Conservation (phyloP, 2,329 filamentous ascomycete genomes). For the Fusarium sp. region DNA sequence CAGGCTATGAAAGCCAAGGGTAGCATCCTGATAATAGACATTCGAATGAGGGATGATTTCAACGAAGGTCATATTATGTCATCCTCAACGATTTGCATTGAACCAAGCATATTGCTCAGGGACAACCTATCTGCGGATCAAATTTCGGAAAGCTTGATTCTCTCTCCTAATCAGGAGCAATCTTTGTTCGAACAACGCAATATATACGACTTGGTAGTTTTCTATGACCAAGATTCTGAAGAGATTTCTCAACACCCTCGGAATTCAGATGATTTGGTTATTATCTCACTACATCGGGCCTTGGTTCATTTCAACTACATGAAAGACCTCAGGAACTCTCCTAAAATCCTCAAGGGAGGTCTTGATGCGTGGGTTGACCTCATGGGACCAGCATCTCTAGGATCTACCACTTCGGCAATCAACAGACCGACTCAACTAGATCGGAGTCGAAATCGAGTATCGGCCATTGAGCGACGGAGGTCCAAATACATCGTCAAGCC, state of each 20-base stretch:
- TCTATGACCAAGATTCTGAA: constrained; percentile 83
- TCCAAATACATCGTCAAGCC: constrained; percentile 71
- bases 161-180: constrained; percentile 83
- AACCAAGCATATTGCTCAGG: constrained; percentile 80
- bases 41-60: constrained; percentile 84
- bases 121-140: constrained; percentile 75
- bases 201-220: constrained; percentile 88
- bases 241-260: constrained; percentile 59
- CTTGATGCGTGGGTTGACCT: constrained; percentile 88
- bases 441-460: constrained; percentile 52
- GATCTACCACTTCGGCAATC: constrained; percentile 58
- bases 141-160: constrained; percentile 76
- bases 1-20: constrained; percentile 73
- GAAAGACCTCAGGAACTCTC: constrained; percentile 79
- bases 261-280: constrained; percentile 63
- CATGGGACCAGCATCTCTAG: constrained; percentile 78
- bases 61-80: constrained; percentile 92
- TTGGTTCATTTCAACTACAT: constrained; percentile 87
- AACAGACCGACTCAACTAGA: constrained; percentile 29
- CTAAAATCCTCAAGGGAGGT: constrained; percentile 85
- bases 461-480: constrained; percentile 54
- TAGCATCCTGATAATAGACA: constrained; percentile 87
- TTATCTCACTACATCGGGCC: constrained; percentile 83
- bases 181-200: constrained; percentile 79
- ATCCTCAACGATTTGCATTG: constrained; percentile 88